Conservation (phyloP, 2,329 filamentous ascomycete species). For the Lecanicillium sp. region DNA sequence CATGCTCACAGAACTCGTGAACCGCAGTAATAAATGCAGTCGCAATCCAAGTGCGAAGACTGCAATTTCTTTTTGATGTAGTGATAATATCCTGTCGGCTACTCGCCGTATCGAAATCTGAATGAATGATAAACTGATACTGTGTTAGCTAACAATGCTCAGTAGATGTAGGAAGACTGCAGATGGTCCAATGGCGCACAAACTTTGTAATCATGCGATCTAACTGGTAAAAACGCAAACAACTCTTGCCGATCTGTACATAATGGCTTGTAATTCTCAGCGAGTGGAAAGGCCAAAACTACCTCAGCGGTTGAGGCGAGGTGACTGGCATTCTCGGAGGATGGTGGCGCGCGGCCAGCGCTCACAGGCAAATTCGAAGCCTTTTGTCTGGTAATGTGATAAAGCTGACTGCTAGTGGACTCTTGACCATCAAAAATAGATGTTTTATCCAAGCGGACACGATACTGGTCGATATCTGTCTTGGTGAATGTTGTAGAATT, state of each 20-base stretch:
- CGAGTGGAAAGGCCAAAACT: conserved; percentile 38
- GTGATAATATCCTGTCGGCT: conserved; percentile 33
- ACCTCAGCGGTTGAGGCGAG: conserved; percentile 24
- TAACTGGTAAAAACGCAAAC: conserved; percentile 39
- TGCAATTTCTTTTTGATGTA: conserved; percentile 29
- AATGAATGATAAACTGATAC: conserved; percentile 38
- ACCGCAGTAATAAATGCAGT: conserved; percentile 30
- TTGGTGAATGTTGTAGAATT: neutral
- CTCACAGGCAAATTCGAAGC: conserved; percentile 21
- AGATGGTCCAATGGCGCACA: conserved; percentile 1
- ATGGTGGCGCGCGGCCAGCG: conserved; percentile 23
- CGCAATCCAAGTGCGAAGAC: conserved; percentile 26
- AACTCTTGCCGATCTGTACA: conserved; percentile 29
- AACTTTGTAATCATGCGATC: conserved; percentile 33
- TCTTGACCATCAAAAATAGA: neutral
- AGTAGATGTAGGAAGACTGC: neutral
- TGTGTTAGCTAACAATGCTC: neutral
- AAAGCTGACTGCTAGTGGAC: neutral
- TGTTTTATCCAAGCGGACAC: neutral
- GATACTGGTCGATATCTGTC: neutral
- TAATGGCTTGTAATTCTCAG: conserved; percentile 21
- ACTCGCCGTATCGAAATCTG: conserved; percentile 40
- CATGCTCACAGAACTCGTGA: conserved; percentile 28
- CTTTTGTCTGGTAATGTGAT: conserved; percentile 21
- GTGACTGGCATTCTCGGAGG: conserved; percentile 13